Conservation (phyloP, 768 basidiomycete species). For the Agaricus sinodeliciosus region DNA sequence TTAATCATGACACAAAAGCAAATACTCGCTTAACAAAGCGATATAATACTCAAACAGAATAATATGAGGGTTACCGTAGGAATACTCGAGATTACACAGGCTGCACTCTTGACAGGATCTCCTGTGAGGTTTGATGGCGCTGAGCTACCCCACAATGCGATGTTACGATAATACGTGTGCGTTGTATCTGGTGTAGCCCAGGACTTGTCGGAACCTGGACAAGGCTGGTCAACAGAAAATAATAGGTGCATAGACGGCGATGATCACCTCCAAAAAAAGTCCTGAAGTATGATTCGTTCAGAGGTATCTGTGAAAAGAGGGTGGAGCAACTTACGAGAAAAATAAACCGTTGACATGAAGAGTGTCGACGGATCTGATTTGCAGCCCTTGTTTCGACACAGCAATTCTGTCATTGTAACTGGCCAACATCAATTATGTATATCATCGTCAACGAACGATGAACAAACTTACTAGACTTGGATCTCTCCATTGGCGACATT, state of each 20-base stretch:
- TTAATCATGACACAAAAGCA: not conserved
- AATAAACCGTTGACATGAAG: conserved; percentile 64
- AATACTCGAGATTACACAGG: conserved; percentile 6
- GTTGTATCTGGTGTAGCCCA: conserved; percentile 69
- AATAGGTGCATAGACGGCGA: not conserved
- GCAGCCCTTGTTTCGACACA: conserved; percentile 52
- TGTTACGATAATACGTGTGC: conserved; percentile 73
- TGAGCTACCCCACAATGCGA: conserved; percentile 56
- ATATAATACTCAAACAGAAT: not conserved
- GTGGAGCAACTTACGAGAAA: conserved; percentile 54
- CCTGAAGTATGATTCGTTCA: conserved; percentile 24
- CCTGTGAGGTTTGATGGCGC: conserved; percentile 42
- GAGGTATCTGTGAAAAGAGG: not conserved
- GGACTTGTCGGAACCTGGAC: conserved; percentile 49
- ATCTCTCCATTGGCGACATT: conserved; percentile 71
- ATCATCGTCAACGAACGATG: not conserved
- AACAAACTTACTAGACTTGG: conserved; percentile 50
- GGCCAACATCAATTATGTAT: not conserved
- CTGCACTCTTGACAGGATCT: conserved; percentile 19
- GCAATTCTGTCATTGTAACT: conserved; percentile 69
- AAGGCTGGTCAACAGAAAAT: conserved; percentile 11
- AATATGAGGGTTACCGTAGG: not conserved
- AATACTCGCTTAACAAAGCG: not conserved
- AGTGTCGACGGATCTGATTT: conserved; percentile 48
- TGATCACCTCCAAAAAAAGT: conserved; percentile 76